phyloP scores from a whole-genome alignment of 495 filamentous ascomycete species.

The Pyrenopolyporus hunteri region DNA sequence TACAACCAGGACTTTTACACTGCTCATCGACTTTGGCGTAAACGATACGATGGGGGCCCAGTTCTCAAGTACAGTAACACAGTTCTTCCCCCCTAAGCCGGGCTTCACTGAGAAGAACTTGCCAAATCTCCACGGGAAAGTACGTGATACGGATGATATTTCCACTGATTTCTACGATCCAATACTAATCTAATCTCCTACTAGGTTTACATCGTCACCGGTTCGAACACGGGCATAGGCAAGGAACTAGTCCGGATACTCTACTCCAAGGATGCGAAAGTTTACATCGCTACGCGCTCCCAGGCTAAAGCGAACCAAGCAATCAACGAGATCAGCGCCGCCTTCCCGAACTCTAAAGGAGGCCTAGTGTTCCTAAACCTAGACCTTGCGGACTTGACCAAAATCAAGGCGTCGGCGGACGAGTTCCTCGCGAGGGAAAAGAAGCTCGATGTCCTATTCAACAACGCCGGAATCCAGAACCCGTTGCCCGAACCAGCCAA shows the following conservation, averaged over 20 bases:
- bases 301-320: constrained; percentile 38
- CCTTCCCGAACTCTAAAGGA: constrained; percentile 38
- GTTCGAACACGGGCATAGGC: constrained; percentile 55
- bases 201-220: constrained; percentile 57
- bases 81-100: constrained; percentile 39
- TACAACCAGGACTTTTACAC: no score
- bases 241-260: constrained; percentile 54
- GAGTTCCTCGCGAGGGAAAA: constrained; percentile 42
- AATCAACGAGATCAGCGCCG: constrained; percentile 35
- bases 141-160: neutral
- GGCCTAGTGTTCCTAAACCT: constrained; percentile 38
- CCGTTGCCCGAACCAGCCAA: constrained; percentile 11
- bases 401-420: constrained; percentile 41
- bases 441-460: constrained; percentile 47
- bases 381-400: constrained; percentile 46
- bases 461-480: constrained; percentile 48
- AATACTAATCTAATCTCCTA: neutral
- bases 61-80: constrained; percentile 28
- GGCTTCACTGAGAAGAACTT: constrained; percentile 36
- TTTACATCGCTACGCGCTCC: constrained; percentile 59
- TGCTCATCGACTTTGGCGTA: neutral
- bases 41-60: constrained; percentile 17
- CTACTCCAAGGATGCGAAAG: constrained; percentile 52
- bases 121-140: constrained; percentile 38
- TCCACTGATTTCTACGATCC: no score